Conservation (phyloP, 169 alveolate species). For the Plasmodium ovale region DNA sequence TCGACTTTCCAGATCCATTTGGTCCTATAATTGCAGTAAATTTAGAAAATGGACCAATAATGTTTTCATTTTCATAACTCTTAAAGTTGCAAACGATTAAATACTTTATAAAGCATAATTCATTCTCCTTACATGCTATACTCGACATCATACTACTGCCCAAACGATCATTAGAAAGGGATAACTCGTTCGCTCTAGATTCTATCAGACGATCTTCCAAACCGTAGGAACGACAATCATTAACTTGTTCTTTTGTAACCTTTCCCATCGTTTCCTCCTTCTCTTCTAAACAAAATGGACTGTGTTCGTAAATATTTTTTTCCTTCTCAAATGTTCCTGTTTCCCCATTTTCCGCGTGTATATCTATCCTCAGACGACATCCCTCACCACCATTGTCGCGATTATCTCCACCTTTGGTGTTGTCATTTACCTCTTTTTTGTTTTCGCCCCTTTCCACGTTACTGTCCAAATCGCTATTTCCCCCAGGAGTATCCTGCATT, state of each 20-base stretch:
- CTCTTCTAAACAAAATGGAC: constrained; percentile 1
- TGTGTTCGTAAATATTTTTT: not conserved
- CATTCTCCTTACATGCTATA: constrained; percentile 8
- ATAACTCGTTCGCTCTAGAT: constrained; percentile 7
- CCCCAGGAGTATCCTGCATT: not conserved
- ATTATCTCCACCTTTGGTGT: not conserved
- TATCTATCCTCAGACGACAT: not conserved
- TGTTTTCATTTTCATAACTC: constrained; percentile 93
- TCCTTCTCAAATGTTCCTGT: not conserved
- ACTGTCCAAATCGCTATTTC: not conserved
- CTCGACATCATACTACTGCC: constrained; percentile 12
- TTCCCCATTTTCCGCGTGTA: not conserved
- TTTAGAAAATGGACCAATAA: constrained; percentile 90
- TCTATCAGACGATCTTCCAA: not conserved
- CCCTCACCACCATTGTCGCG: not conserved
- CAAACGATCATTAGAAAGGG: constrained; percentile 24
- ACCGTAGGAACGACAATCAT: not conserved
- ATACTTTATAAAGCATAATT: constrained; percentile 73
- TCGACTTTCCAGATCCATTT: constrained; percentile 94
- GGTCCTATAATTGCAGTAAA: constrained; percentile 95
- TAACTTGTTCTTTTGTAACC: too few species aligned
- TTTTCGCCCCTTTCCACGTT: not conserved
- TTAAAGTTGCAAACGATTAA: constrained; percentile 88
- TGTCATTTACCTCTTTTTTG: not conserved
- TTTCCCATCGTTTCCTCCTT: too few species aligned